Conservation (phyloP, 75 land plant genomes). For the Selaginella moellendorffii region DNA sequence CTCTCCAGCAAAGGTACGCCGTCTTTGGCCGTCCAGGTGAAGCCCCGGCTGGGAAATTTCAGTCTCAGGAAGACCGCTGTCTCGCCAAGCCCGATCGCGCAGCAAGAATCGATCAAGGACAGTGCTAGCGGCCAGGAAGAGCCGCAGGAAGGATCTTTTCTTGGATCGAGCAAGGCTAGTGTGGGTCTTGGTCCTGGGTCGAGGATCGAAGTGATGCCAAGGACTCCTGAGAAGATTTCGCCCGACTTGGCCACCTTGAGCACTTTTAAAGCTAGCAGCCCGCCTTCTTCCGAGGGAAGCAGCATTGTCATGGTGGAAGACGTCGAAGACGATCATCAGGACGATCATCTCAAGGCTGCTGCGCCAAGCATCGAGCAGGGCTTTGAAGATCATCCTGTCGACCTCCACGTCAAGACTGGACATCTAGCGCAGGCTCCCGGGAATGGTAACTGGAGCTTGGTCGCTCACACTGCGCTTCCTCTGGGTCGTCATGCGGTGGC, state of each 20-base stretch:
- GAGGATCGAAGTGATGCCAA: no score
- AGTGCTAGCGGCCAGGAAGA: no score
- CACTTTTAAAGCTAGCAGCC: not conserved
- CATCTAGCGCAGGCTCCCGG: not conserved
- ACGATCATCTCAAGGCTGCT: not conserved
- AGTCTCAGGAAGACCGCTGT: constrained; percentile 31
- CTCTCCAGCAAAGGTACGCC: constrained; percentile 38
- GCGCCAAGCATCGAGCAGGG: not conserved
- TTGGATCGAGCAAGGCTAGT: no score
- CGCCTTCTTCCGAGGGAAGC: not conserved
- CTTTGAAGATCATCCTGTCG: not conserved
- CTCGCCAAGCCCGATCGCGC: no score
- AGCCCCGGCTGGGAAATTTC: constrained; percentile 72
- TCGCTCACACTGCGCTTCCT: constrained; percentile 51
- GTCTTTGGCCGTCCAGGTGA: constrained; percentile 48
- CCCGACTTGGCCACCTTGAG: no score
- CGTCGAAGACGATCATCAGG: not conserved
- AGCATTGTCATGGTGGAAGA: not conserved
- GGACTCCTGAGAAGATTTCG: not conserved
- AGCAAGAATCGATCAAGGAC: no score
- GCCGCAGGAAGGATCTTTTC: no score
- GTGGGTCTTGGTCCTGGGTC: no score
- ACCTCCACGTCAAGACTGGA: no score
- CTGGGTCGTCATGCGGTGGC: constrained; percentile 33
- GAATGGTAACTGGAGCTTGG: constrained; percentile 29